These are phyloP conservation scores for Candida ficus DNA, from an alignment of 805 yeast species.

Conservation along the genomic window DNA sequence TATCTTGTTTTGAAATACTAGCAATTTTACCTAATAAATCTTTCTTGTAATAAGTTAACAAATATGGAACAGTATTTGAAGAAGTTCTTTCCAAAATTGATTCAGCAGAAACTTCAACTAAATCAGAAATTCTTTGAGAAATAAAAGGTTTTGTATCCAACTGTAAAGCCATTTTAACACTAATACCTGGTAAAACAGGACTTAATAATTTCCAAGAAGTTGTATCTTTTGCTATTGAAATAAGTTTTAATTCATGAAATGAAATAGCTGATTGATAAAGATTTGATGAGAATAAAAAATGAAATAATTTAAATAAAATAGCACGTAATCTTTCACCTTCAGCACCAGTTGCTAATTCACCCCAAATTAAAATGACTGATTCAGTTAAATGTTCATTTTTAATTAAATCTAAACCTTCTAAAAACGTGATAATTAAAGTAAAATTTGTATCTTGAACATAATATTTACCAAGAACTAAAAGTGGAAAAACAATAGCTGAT, in stretches of 20 bases:
- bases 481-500: conserved; percentile 48
- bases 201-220: conserved; percentile 78
- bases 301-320: conserved; percentile 58
- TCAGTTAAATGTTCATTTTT: conserved; percentile 44
- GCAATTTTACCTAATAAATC: conserved; percentile 64
- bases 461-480: conserved; percentile 38
- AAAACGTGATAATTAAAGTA: conserved; percentile 35
- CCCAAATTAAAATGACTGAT: conserved; percentile 55
- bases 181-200: conserved; percentile 72
- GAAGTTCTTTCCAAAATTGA: conserved; percentile 66
- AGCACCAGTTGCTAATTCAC: conserved; percentile 56
- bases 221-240: conserved; percentile 49
- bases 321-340: conserved; percentile 67
- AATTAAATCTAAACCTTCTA: conserved; percentile 38
- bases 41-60: conserved; percentile 59
- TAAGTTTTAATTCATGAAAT: conserved; percentile 52
- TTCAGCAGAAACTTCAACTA: conserved; percentile 56
- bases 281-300: conserved; percentile 58
- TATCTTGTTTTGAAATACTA: conserved; percentile 38
- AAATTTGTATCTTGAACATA: conserved; percentile 39
- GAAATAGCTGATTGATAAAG: conserved; percentile 66
- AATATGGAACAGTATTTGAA: conserved; percentile 69
- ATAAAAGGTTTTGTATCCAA: conserved; percentile 45
- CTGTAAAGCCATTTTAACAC: conserved; percentile 56
- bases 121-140: conserved; percentile 54